phyloP scores from a whole-genome alignment of 2,329 filamentous ascomycete species.

The Claviceps fusiformis region DNA sequence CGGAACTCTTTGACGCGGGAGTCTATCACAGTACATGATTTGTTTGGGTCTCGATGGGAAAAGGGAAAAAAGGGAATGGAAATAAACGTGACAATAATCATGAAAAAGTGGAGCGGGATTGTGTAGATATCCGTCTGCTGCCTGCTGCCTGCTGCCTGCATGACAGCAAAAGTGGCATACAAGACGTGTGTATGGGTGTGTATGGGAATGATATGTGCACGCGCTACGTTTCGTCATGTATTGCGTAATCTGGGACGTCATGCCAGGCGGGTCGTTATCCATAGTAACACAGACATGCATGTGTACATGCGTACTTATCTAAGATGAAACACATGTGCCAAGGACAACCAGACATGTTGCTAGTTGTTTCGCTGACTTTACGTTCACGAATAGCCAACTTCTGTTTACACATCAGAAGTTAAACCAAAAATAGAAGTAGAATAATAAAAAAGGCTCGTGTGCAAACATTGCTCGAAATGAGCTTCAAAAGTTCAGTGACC shows the following conservation, averaged over 20 bases:
- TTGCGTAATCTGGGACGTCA: background rate
- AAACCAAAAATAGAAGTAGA: background rate
- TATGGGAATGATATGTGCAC: background rate
- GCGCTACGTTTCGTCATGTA: background rate
- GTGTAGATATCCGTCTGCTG: too few species aligned
- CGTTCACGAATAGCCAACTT: background rate
- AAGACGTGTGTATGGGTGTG: background rate
- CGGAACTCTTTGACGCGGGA: slow-evolving; percentile 66
- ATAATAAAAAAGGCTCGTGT: too few species aligned
- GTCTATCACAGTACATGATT: slow-evolving; percentile 23
- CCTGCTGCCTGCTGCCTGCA: background rate
- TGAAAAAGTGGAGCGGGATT: too few species aligned
- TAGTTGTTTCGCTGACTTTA: too few species aligned
- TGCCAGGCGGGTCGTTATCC: background rate
- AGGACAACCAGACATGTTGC: background rate
- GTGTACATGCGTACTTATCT: too few species aligned
- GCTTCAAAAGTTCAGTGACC: background rate
- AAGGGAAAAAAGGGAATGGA: too few species aligned
- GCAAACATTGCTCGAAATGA: background rate
- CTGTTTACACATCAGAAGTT: background rate
- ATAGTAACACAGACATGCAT: background rate
- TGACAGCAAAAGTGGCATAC: background rate
- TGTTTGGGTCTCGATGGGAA: too few species aligned
- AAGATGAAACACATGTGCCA: background rate
- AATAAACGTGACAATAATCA: too few species aligned